Evolutionary conservation across 371 early-diverging fungal species (phyloP), one percentile per base, ranked within the genome.

Genomic region (Choanephora cucurbitarum): DNA sequence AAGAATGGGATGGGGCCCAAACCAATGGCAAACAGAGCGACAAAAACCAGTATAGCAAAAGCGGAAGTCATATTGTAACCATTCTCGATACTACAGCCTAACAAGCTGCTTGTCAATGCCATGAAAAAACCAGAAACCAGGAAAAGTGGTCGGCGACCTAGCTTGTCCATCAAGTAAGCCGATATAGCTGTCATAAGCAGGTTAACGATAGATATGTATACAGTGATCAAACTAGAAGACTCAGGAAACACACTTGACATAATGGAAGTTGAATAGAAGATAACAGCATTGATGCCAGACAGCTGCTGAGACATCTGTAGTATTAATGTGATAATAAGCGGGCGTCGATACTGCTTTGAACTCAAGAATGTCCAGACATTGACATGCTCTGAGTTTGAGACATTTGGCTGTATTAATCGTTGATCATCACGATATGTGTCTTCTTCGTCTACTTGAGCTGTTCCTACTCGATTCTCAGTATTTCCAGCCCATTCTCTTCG

Each of bases 281-380:
- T 89, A 15, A 95, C 91, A 3, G 91, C 94, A 69, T 96, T 96
- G 79, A 98, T 94, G 3, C 99, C 97, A 13, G 92, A 92, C 41
- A 94, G 76, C 69, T 98, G 97, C 57, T 91, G 91, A 1, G 84
- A 71, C 21, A 90, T 62, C 47, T 89, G 90, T 7, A 96, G 71
- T 23, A 93, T 73, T 10, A 98, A 79, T 39, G 91, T 72, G 24
- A 96, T 74, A 23, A 70, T 44, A 22, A 87, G 76, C 1, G 87
- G 83, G 17, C 74, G 76, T 32, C 87, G 84, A 60, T 86, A 89
- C 15, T 78, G 64, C 0, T 78, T 50, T 15, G 53, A 45, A 3
- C 60, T 57, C 37, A 85, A 44, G 48, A 85, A 82, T 37, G 67
- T 67, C 44, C 69, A 62, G 1, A 81, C 51, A 23, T 62, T 75